Conservation (phyloP, 2,329 filamentous ascomycete genomes). For the Penicillium sp. region DNA sequence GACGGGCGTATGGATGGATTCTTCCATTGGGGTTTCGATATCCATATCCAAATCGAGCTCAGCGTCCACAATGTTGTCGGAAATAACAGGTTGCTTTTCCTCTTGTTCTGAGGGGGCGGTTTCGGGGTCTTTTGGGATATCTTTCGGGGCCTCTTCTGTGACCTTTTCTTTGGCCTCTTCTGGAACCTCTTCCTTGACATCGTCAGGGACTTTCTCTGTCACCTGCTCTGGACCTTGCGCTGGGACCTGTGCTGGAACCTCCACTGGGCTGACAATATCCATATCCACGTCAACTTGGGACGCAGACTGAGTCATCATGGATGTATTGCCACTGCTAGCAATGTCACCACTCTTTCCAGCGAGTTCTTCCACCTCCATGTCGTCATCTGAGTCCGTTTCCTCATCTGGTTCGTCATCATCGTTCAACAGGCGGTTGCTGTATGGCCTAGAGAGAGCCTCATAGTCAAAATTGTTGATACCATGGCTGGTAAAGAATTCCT, state of each 20-base stretch:
- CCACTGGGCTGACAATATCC: background rate
- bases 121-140: no score
- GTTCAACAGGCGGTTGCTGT: background rate
- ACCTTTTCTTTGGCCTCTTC: background rate
- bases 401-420: background rate
- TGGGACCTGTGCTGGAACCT: background rate
- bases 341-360: background rate
- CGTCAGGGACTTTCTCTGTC: background rate
- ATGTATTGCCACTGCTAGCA: background rate
- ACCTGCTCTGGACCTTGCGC: no score
- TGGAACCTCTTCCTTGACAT: background rate
- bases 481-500: background rate
- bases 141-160: background rate
- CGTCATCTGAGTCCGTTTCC: background rate
- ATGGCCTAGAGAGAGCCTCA: background rate
- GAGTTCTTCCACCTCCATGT: background rate
- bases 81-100: no score
- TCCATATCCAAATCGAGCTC: no score
- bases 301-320: background rate
- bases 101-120: background rate
- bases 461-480: background rate
- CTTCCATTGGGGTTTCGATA: no score
- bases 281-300: background rate
- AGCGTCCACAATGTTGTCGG: no score
- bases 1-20: no score